Evolutionary conservation across 495 filamentous ascomycete species (phyloP).

Genomic region (Endocarpon pusillum): DNA sequence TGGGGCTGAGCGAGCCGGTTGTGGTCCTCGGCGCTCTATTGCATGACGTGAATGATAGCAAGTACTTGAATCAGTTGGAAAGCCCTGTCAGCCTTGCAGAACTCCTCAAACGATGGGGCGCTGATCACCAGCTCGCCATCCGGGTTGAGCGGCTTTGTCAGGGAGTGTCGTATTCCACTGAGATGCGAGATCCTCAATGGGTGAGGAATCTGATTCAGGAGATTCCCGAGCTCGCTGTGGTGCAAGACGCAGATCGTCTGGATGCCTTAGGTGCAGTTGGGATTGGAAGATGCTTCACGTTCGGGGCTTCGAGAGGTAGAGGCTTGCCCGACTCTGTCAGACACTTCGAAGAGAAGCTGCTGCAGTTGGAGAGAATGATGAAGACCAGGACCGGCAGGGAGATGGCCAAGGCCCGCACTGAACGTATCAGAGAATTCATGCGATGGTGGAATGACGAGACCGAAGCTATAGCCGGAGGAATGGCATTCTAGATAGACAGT

Average conservation of each 20-base stretch:
- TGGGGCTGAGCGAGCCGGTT: conserved; percentile 10
- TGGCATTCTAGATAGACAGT: no score
- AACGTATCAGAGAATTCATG: conserved; percentile 43
- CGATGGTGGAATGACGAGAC: conserved; percentile 61
- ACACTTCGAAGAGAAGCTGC: conserved; percentile 70
- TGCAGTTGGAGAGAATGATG: conserved; percentile 60
- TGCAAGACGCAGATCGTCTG: conserved; percentile 80
- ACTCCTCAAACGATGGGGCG: conserved; percentile 15
- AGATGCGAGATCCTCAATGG: conserved; percentile 38
- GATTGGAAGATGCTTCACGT: conserved; percentile 64
- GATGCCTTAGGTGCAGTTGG: conserved; percentile 81
- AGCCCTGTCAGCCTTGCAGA: not conserved
- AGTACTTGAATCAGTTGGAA: conserved; percentile 37
- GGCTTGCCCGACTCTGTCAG: conserved; percentile 45
- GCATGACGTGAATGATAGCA: conserved; percentile 78
- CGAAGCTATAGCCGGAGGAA: no score
- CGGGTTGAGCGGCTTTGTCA: conserved; percentile 52
- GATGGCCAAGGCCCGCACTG: conserved; percentile 47
- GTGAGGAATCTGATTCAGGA: conserved; percentile 34
- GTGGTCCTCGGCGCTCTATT: conserved; percentile 61
- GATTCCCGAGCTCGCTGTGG: conserved; percentile 61
- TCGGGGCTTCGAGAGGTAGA: conserved; percentile 40
- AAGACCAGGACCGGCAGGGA: conserved; percentile 57
- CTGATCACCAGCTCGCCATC: conserved; percentile 33
- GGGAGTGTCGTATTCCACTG: conserved; percentile 63